Evolutionary conservation across 163 green algal species (phyloP).

Genomic region (Prototheca wickerhamii): DNA sequence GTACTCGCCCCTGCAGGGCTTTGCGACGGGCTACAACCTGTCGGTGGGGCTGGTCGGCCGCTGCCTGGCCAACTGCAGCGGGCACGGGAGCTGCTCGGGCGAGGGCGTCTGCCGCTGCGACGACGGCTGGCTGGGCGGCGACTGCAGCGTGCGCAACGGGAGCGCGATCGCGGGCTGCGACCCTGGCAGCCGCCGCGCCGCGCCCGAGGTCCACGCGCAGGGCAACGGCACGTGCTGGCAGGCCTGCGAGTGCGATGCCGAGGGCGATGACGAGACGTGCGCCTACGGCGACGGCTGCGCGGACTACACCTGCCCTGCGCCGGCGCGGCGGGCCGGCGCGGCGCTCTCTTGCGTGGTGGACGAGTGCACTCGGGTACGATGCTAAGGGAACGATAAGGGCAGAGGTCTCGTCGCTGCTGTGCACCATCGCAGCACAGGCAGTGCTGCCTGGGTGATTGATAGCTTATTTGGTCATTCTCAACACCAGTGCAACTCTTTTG

Average conservation of each 20-base stretch:
- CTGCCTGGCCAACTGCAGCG: slow-evolving; percentile 42
- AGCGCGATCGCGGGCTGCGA: slow-evolving; percentile 8
- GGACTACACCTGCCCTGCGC: slow-evolving; percentile 22
- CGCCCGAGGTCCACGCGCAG: slow-evolving; percentile 1
- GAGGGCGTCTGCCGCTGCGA: slow-evolving; percentile 36
- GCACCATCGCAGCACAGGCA: not conserved
- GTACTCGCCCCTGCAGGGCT: slow-evolving; percentile 35
- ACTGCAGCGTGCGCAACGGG: slow-evolving; percentile 29
- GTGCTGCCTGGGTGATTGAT: not conserved
- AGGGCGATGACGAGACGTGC: slow-evolving; percentile 4
- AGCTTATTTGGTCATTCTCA: not conserved
- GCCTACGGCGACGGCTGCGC: slow-evolving; percentile 16
- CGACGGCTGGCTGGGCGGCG: slow-evolving; percentile 30
- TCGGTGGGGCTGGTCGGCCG: slow-evolving; percentile 20
- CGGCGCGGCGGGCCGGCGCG: slow-evolving; percentile 5
- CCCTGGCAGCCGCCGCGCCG: slow-evolving; percentile 3
- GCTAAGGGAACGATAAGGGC: slow-evolving; percentile 7
- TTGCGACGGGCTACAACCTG: slow-evolving; percentile 31
- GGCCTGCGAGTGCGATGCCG: slow-evolving; percentile 23
- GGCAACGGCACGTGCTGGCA: slow-evolving; percentile 30
- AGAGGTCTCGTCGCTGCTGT: not conserved
- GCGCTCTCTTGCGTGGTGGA: slow-evolving; percentile 21
- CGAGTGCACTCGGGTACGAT: too few species aligned
- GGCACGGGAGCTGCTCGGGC: slow-evolving; percentile 28
- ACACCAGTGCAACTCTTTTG: not conserved